These are phyloP conservation scores for Saccharomyces uvarum DNA, from an alignment of 1,139 yeast species.

Conservation along the genomic window DNA sequence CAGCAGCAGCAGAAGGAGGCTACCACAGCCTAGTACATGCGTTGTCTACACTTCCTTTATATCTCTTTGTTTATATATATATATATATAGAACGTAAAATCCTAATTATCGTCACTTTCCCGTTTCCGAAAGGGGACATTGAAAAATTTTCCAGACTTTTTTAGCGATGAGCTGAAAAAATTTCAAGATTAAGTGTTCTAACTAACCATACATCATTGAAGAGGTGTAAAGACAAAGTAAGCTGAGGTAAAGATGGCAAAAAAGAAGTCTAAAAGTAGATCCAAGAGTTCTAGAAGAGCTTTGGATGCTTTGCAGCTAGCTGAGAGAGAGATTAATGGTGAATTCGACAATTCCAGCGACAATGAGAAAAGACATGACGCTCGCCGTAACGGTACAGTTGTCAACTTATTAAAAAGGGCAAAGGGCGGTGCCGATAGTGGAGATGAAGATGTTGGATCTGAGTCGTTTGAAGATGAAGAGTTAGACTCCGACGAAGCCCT, in stretches of 20 bases:
- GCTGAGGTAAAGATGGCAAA: constrained; percentile 26
- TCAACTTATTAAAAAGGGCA: constrained; percentile 33
- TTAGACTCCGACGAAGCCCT: constrained; percentile 70
- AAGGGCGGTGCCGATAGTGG: constrained; percentile 18
- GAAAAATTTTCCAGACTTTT: constrained; percentile 8
- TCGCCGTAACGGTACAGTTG: constrained; percentile 32
- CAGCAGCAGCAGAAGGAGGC: not conserved
- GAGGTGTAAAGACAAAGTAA: not conserved
- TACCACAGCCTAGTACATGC: not conserved
- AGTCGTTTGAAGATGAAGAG: constrained; percentile 58
- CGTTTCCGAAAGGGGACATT: not conserved
- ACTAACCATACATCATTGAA: not conserved
- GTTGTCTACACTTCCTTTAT: not conserved
- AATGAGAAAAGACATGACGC: constrained; percentile 32
- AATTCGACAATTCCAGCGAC: constrained; percentile 28
- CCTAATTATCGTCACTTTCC: not conserved
- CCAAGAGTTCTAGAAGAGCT: constrained; percentile 31
- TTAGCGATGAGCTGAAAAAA: constrained; percentile 11
- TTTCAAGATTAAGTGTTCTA: not conserved
- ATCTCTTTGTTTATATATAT: not conserved
- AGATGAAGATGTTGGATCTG: constrained; percentile 36
- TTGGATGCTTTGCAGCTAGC: constrained; percentile 48
- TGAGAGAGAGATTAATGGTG: constrained; percentile 34
- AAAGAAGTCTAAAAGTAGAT: constrained; percentile 25
- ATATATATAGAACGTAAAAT: not conserved